Evolutionary conservation across 306 rosid species (phyloP).

Genomic region (Trifolium repens): DNA sequence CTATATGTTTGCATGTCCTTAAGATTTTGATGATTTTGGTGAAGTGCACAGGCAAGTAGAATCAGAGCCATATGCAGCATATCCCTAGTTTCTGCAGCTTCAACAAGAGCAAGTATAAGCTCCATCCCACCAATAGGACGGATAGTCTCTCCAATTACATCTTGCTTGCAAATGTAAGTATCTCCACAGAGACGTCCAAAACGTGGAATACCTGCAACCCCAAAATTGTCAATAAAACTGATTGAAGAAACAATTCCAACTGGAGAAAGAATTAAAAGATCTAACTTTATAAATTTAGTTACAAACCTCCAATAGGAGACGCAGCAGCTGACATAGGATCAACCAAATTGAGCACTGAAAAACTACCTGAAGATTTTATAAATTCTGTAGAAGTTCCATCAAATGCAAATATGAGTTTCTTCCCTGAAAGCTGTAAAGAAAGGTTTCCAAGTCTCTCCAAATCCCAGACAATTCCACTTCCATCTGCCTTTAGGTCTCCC

Average conservation of each 20-base stretch:
- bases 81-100: conserved; percentile 96
- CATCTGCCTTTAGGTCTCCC: conserved; percentile 83
- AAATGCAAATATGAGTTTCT: conserved; percentile 95
- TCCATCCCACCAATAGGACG: conserved; percentile 91
- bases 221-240: conserved; percentile 38
- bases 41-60: conserved; percentile 85
- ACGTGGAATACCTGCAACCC: conserved; percentile 90
- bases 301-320: conserved; percentile 99
- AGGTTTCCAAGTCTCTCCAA: conserved; percentile 93
- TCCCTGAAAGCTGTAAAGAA: conserved; percentile 91
- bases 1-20: conserved; percentile 92
- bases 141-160: conserved; percentile 87
- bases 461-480: conserved; percentile 99
- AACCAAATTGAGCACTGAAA: conserved; percentile 93
- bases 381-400: conserved; percentile 91
- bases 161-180: conserved; percentile 77
- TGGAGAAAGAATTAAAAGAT: conserved; percentile 29
- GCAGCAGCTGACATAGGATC: conserved; percentile 99
- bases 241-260: conserved; percentile 29
- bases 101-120: conserved; percentile 89
- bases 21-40: conserved; percentile 91
- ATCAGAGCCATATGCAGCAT: conserved; percentile 96
- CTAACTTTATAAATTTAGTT: conserved; percentile 42
- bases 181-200: conserved; percentile 98
- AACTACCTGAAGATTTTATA: conserved; percentile 72